Evolutionary conservation across 2,329 filamentous ascomycete genomes (phyloP).

Genomic region (Trematosphaeria pertusa): DNA sequence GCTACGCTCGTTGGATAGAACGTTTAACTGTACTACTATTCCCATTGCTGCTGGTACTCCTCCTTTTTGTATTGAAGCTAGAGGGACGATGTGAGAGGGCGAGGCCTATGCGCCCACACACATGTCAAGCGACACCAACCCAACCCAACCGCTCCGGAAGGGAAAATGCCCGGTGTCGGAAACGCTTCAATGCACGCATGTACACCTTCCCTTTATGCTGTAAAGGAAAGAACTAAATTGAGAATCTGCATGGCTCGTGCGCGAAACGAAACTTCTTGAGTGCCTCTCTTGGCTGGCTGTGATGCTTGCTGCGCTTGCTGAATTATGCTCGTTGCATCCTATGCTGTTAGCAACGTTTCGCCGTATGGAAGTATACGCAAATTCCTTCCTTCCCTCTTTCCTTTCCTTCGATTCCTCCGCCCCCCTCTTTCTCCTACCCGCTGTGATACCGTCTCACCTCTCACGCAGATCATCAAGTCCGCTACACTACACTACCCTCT

Average conservation of each 20-base stretch:
- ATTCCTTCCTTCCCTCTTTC: too few relatives aligned
- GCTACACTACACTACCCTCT: too few relatives aligned
- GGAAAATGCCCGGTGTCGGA: constrained; percentile 1
- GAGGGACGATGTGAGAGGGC: constrained; percentile 1
- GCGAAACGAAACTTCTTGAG: background rate
- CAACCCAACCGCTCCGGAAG: background rate
- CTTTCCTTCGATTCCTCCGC: too few relatives aligned
- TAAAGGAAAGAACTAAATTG: constrained; percentile 17
- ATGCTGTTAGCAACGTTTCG: too few relatives aligned
- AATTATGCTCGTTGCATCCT: too few relatives aligned
- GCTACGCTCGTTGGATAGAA: constrained; percentile 22
- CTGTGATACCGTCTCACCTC: too few relatives aligned
- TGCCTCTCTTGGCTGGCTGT: too few relatives aligned
- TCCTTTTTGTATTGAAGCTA: too few relatives aligned
- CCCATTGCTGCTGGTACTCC: constrained; percentile 30
- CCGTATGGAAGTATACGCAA: too few relatives aligned
- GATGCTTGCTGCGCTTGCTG: too few relatives aligned
- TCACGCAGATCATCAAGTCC: too few relatives aligned
- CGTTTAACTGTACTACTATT: constrained; percentile 5
- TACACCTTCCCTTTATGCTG: constrained; percentile 12
- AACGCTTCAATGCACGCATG: constrained; percentile 31
- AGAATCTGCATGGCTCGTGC: constrained; percentile 36
- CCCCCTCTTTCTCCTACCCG: too few relatives aligned
- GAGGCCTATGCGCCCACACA: constrained; percentile 1
- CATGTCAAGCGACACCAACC: constrained; percentile 3